phyloP scores from a whole-genome alignment of 2,329 filamentous ascomycete genomes.

The Penicillium occitanis region DNA sequence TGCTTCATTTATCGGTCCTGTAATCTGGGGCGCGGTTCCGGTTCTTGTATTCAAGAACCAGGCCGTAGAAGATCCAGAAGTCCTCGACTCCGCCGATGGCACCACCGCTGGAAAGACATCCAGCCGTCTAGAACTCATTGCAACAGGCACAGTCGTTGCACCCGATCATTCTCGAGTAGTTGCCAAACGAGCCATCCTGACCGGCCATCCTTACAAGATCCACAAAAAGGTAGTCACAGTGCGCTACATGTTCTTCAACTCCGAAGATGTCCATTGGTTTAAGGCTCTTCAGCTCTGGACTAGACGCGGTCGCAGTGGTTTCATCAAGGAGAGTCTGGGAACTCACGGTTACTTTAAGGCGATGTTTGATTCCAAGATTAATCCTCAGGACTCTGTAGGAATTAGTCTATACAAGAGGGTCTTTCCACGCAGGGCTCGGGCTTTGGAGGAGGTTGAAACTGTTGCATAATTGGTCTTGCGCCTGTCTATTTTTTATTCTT shows the following conservation, averaged over 20 bases:
- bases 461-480: background rate
- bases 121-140: slow-evolving; percentile 68
- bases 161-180: slow-evolving; percentile 74
- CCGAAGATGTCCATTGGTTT: slow-evolving; percentile 95
- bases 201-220: slow-evolving; percentile 97
- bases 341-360: slow-evolving; percentile 99
- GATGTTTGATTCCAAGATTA: slow-evolving; percentile 93
- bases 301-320: slow-evolving; percentile 80
- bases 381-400: slow-evolving; percentile 89
- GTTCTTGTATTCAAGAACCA: slow-evolving; percentile 77
- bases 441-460: slow-evolving; percentile 40
- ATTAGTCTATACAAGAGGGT: slow-evolving; percentile 86
- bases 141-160: slow-evolving; percentile 80
- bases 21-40: slow-evolving; percentile 91
- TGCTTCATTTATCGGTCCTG: slow-evolving; percentile 82
- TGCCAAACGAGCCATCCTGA: slow-evolving; percentile 90
- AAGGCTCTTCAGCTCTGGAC: slow-evolving; percentile 96
- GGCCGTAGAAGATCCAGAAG: slow-evolving; percentile 36
- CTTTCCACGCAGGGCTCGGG: slow-evolving; percentile 69
- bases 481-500: background rate
- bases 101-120: slow-evolving; percentile 36
- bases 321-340: slow-evolving; percentile 88
- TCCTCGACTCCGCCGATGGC: slow-evolving; percentile 47
- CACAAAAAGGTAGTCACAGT: slow-evolving; percentile 97
- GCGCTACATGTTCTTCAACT: slow-evolving; percentile 99